Evolutionary conservation across 2,329 filamentous ascomycete species (phyloP).

Genomic region (Neonectria punicea): DNA sequence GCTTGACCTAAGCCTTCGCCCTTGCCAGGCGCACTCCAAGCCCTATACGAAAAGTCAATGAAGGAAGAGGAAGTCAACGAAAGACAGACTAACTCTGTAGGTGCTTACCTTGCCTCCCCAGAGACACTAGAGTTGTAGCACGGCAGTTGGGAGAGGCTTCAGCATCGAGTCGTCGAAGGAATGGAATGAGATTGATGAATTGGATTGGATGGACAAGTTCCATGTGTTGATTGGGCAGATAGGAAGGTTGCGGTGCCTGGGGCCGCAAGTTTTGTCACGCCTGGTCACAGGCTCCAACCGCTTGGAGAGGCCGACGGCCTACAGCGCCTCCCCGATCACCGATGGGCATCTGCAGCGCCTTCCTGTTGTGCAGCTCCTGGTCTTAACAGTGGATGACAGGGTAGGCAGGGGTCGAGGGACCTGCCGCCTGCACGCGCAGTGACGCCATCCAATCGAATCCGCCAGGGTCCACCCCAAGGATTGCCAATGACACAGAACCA

Average conservation of each 20-base stretch:
- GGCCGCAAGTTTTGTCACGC: background rate
- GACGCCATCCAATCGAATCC: constrained; percentile 22
- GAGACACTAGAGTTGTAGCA: background rate
- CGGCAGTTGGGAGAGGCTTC: constrained; percentile 1
- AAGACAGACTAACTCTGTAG: background rate
- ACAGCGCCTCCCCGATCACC: background rate
- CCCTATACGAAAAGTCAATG: background rate
- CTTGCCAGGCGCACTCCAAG: constrained; percentile 6
- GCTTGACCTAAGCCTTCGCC: background rate
- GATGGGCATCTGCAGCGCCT: background rate
- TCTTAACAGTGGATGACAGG: background rate
- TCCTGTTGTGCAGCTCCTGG: background rate
- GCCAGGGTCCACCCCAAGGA: constrained; percentile 7
- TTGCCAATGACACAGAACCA: constrained; percentile 11
- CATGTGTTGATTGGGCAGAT: background rate
- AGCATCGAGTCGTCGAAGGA: background rate
- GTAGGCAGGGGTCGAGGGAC: background rate
- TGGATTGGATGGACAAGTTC: background rate
- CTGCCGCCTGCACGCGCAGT: background rate
- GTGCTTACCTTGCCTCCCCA: background rate
- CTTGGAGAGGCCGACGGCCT: background rate
- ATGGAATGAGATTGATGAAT: background rate
- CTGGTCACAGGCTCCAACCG: background rate
- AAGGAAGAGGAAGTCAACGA: background rate
- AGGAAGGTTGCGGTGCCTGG: background rate